phyloP scores from a whole-genome alignment of 1,284 basidiomycete genomes.

The Cutaneotrichosporon sp. region DNA sequence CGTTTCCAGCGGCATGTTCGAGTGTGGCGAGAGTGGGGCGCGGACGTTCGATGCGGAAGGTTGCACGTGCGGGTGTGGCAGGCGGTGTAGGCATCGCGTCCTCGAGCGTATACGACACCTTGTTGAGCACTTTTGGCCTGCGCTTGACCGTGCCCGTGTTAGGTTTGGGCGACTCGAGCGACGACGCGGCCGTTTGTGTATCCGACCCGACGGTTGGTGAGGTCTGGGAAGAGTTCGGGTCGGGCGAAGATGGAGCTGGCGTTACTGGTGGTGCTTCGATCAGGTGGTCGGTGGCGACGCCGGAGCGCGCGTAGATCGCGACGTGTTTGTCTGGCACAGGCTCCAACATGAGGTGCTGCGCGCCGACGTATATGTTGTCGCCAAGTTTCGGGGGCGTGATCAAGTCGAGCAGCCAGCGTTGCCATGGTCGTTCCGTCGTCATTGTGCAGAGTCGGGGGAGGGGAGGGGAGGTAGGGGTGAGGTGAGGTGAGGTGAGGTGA shows the following conservation, averaged over 20 bases:
- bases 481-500: background rate
- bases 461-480: background rate
- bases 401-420: constrained; percentile 22
- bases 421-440: constrained; percentile 13
- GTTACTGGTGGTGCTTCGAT: background rate
- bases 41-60: constrained; percentile 4
- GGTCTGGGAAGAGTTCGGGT: background rate
- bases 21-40: constrained; percentile 82
- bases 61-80: background rate
- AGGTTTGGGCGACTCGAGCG: background rate
- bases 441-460: background rate
- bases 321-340: constrained; percentile 2
- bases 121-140: constrained; percentile 20
- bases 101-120: constrained; percentile 17
- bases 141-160: constrained; percentile 12
- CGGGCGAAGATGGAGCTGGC: background rate
- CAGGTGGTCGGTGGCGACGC: constrained; percentile 6
- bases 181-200: background rate
- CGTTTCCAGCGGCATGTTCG: constrained; percentile 86
- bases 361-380: constrained; percentile 10
- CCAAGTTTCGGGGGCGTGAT: constrained; percentile 12
- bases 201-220: background rate
- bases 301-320: constrained; percentile 7
- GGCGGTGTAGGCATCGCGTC: background rate
- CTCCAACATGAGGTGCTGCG: constrained; percentile 14